These are phyloP conservation scores for Rhynchosporium secalis DNA, from an alignment of 2,329 filamentous ascomycete genomes.

Conservation along the genomic window DNA sequence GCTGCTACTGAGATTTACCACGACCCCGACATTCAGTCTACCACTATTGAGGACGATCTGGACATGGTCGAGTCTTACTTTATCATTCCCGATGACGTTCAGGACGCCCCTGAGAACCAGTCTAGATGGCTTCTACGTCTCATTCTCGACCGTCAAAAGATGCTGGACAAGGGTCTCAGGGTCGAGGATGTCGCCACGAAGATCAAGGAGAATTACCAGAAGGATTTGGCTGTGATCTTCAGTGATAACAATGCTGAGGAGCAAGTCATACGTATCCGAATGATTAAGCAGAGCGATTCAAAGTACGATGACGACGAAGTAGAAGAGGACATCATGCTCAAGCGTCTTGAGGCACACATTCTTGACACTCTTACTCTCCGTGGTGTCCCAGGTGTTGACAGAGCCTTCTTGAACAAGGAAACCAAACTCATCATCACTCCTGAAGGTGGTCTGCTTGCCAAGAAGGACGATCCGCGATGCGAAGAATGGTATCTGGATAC, in stretches of 20 bases:
- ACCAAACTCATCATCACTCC: conserved; percentile 64
- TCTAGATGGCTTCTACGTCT: conserved; percentile 96
- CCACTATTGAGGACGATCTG: conserved; percentile 80
- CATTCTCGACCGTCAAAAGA: conserved; percentile 86
- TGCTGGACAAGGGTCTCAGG: conserved; percentile 89
- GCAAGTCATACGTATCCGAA: conserved; percentile 89
- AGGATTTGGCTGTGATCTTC: conserved; percentile 88
- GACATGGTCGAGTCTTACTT: conserved; percentile 98
- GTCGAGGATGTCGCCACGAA: conserved; percentile 87
- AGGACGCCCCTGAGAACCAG: conserved; percentile 66
- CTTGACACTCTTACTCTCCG: conserved; percentile 88
- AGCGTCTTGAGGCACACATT: conserved; percentile 87
- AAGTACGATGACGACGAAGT: conserved; percentile 73
- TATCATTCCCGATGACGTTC: conserved; percentile 79
- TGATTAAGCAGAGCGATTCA: conserved; percentile 67
- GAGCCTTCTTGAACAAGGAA: conserved; percentile 89
- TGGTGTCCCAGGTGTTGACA: conserved; percentile 83
- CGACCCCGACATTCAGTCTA: conserved; percentile 84
- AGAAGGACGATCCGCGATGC: conserved; percentile 72
- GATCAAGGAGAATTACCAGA: conserved; percentile 86
- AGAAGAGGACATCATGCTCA: conserved; percentile 89
- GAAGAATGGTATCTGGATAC: conserved; percentile 97
- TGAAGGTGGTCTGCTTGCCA: conserved; percentile 72
- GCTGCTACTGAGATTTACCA: conserved; percentile 96
- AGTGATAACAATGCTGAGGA: conserved; percentile 97